Evolutionary conservation across 1,284 basidiomycete genomes (phyloP), one percentile per base, ranked within the genome.

Genomic region (Microbotryomycetes sp.): DNA sequence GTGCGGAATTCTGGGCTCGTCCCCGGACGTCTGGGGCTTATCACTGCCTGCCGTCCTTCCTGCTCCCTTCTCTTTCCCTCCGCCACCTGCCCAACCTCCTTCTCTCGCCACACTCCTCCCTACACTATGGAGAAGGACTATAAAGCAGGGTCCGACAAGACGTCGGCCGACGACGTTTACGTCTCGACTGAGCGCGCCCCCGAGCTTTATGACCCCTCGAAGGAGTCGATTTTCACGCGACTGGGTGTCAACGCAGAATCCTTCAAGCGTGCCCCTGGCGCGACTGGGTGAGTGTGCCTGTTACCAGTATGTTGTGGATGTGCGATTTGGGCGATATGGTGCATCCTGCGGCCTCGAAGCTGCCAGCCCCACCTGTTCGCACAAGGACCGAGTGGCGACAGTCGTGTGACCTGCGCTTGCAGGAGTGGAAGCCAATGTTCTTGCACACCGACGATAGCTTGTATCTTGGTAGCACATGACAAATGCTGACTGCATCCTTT

Each of bases 261-360:
- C 31, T 78, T 76, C 74, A 77, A 77, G 70, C 74, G 72, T 6
- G 78, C 78, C 16, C 78, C 78, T 1, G 77, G 76, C 28, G 57
- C 71, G 3, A 76, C 75, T 23, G 59, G 60, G 71, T 71, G 54
- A 62, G 57, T 57, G n/a, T 23, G 48, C 27, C 5, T 41, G 56
- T 21, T 26, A 53, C 13, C 45, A 45, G 4, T 53, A 52, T 56
- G 54, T 52, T 24, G 41, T 41, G 29, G 61, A 54, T 30, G 51
- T 55, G 23, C 45, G 29, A 13, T 48, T 45, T 30, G 29, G 31
- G 30, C 54, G 54, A n/a, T 45, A 46, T 45, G 56, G 46, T 18
- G 57, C 47, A 21, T 54, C 53, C 26, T 24, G 35, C 16, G 28
- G 23, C 45, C 49, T 45, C 49, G 57, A 50, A 28, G 56, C 48